phyloP scores from a whole-genome alignment of 495 filamentous ascomycete species.

The Aspergillus funiculosus region DNA sequence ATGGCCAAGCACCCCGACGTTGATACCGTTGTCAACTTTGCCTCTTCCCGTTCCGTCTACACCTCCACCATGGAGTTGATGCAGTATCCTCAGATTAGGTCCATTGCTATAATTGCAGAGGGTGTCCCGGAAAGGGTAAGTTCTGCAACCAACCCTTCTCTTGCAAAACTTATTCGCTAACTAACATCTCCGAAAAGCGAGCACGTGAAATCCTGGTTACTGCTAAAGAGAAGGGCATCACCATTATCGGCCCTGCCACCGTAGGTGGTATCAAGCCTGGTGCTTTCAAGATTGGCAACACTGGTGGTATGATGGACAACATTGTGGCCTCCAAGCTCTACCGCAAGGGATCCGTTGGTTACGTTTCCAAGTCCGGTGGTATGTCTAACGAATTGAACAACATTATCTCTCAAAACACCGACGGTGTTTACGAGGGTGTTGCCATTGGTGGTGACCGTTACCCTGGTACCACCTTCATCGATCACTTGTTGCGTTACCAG shows the following conservation, averaged over 20 bases:
- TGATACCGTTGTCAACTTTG: slow-evolving; percentile 98
- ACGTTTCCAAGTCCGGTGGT: slow-evolving; percentile 99
- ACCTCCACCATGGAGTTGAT: slow-evolving; percentile 97
- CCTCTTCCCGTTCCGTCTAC: slow-evolving; percentile 97
- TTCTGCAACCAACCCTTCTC: slow-evolving; percentile 8
- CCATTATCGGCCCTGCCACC: slow-evolving; percentile 96
- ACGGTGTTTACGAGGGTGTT: slow-evolving; percentile 98
- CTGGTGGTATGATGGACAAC: slow-evolving; percentile 99
- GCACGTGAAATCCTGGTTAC: slow-evolving; percentile 95
- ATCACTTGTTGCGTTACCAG: slow-evolving; percentile 94
- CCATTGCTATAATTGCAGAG: slow-evolving; percentile 98
- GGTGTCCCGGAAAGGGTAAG: slow-evolving; percentile 96
- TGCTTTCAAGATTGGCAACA: slow-evolving; percentile 99
- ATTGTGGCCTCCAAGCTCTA: slow-evolving; percentile 99
- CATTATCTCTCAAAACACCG: slow-evolving; percentile 90
- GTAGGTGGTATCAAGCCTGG: slow-evolving; percentile 99
- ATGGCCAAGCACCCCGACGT: slow-evolving; percentile 96
- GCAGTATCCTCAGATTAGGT: slow-evolving; percentile 93
- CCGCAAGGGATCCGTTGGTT: slow-evolving; percentile 95
- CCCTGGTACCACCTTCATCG: slow-evolving; percentile 97
- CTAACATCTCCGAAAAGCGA: slow-evolving; percentile 53
- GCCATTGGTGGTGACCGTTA: slow-evolving; percentile 99
- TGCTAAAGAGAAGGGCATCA: slow-evolving; percentile 95
- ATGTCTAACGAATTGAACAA: slow-evolving; percentile 99
- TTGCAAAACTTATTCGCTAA: slow-evolving; percentile 20